Conservation (phyloP, 192 early-diverging fungal genomes). For the Lobosporangium transversale region DNA sequence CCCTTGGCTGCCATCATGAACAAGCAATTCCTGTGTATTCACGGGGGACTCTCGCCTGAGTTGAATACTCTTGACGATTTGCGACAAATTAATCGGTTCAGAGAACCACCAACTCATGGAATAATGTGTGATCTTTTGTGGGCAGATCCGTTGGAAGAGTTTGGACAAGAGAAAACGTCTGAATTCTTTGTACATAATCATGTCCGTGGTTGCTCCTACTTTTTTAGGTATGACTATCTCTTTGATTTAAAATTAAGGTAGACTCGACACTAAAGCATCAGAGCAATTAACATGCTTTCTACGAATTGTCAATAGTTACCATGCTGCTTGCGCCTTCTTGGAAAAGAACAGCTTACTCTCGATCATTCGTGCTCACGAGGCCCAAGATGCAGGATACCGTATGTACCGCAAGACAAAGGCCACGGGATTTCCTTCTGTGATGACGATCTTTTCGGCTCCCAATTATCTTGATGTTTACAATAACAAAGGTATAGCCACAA, state of each 20-base stretch:
- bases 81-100: constrained; percentile 89
- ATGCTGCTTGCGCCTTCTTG: constrained; percentile 92
- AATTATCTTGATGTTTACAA: constrained; percentile 99
- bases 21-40: constrained; percentile 95
- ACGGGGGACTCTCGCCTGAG: constrained; percentile 95
- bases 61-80: constrained; percentile 92
- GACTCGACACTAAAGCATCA: not conserved
- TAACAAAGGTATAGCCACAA: constrained; percentile 76
- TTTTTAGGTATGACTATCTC: constrained; percentile 72
- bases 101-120: constrained; percentile 93
- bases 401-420: constrained; percentile 97
- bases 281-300: too few species aligned
- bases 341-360: constrained; percentile 94
- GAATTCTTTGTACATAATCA: constrained; percentile 93
- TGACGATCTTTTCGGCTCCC: constrained; percentile 98
- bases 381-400: constrained; percentile 94
- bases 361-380: constrained; percentile 97
- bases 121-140: constrained; percentile 95
- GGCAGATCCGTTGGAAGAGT: constrained; percentile 96
- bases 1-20: constrained; percentile 96
- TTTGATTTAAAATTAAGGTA: not conserved
- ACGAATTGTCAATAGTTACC: too few species aligned
- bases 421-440: constrained; percentile 95
- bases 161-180: constrained; percentile 93
- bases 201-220: constrained; percentile 95